Conservation (phyloP, 2,329 filamentous ascomycete genomes). For the Xylariaceae sp. region DNA sequence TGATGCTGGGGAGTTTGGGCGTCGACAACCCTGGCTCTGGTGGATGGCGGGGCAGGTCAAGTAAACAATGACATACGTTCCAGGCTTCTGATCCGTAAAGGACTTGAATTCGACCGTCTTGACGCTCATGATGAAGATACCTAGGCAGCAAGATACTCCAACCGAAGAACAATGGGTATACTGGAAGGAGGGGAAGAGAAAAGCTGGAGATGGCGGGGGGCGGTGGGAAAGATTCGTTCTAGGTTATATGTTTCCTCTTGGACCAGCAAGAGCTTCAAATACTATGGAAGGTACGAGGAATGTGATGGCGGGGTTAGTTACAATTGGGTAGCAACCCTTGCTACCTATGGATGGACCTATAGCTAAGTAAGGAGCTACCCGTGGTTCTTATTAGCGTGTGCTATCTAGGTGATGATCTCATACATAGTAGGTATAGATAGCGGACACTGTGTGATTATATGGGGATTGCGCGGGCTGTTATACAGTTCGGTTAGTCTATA, state of each 20-base stretch:
- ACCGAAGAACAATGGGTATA: neutral
- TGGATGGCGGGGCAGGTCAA: constrained; percentile 32
- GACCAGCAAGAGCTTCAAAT: constrained; percentile 16
- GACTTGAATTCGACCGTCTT: constrained; percentile 77
- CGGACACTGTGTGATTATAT: too few relatives aligned
- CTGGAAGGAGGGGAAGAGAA: neutral
- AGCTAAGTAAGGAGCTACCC: neutral
- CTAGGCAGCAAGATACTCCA: neutral
- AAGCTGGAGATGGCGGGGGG: constrained; percentile 5
- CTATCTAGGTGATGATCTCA: too few relatives aligned
- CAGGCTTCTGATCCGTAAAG: constrained; percentile 95
- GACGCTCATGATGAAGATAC: constrained; percentile 52
- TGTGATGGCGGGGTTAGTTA: constrained; percentile 15
- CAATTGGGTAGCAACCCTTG: constrained; percentile 9
- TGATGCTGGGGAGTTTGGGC: neutral
- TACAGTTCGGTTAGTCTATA: too few relatives aligned
- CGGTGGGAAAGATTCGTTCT: constrained; percentile 3
- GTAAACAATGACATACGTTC: constrained; percentile 69
- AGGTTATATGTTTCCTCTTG: neutral
- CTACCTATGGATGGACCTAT: neutral
- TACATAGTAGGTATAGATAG: too few relatives aligned
- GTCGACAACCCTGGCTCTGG: constrained; percentile 8
- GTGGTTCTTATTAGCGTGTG: too few relatives aligned
- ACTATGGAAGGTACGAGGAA: constrained; percentile 11
- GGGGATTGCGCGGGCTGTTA: too few relatives aligned